Conservation (phyloP, 176 grass and related monocot genomes). For the Microstegium vimineum region DNA sequence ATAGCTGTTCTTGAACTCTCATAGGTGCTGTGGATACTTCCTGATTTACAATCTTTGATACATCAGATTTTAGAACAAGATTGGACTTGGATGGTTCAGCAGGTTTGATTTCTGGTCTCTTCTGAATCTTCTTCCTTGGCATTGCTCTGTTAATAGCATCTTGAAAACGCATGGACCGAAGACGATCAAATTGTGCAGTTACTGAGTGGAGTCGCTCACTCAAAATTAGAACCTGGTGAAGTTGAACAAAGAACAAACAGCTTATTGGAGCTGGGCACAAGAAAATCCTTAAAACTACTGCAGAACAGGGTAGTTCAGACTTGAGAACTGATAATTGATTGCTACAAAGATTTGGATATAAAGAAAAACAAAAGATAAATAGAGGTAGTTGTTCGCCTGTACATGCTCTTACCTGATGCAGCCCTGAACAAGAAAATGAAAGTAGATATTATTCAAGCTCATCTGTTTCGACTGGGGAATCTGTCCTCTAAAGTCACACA, state of each 20-base stretch:
- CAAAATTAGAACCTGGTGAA: constrained; percentile 84
- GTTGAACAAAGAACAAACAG: background rate
- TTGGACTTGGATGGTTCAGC: constrained; percentile 34
- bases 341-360: background rate
- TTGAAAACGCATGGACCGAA: constrained; percentile 83
- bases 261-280: constrained; percentile 19
- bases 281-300: background rate
- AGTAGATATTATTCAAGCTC: background rate
- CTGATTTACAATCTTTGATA: constrained; percentile 48
- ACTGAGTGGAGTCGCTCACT: constrained; percentile 81
- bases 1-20: constrained; percentile 81
- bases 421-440: background rate
- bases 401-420: background rate
- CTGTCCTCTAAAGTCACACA: background rate
- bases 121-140: constrained; percentile 80
- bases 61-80: constrained; percentile 48
- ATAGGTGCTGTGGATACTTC: constrained; percentile 48
- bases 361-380: background rate
- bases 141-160: constrained; percentile 79
- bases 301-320: background rate
- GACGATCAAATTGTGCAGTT: constrained; percentile 76
- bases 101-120: constrained; percentile 52
- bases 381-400: background rate
- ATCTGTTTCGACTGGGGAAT: background rate
- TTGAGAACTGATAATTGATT: background rate